Percentiles rank a stretch among this genome's conserved stretches.
Conservation (phyloP, 2,329 filamentous ascomycete species). For the Tolypocladium ophioglossoides region DNA sequence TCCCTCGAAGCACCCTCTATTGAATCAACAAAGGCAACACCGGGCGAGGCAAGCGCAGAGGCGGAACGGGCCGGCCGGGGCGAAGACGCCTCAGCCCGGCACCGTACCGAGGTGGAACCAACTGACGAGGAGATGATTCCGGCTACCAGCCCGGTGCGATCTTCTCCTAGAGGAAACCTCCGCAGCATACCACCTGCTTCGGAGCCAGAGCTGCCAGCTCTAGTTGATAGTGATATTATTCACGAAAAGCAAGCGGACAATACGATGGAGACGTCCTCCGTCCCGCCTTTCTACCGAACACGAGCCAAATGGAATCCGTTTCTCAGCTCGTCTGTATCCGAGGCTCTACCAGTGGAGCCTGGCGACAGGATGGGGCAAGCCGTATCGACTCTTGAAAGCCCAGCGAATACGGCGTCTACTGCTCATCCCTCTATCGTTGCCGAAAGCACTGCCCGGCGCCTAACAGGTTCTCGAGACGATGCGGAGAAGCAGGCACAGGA, state of each 20-base stretch:
- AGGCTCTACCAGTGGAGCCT: constrained; percentile 6
- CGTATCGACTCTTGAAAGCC: constrained; percentile 5
- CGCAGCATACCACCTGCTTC: constrained; percentile 10
- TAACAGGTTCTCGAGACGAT: background rate
- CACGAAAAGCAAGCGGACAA: constrained; percentile 3
- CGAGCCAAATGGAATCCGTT: constrained; percentile 13
- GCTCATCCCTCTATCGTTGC: background rate
- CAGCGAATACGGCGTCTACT: background rate
- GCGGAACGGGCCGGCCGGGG: background rate
- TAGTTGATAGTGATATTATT: constrained; percentile 13
- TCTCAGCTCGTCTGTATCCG: constrained; percentile 20
- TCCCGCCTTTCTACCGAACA: constrained; percentile 11
- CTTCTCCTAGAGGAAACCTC: constrained; percentile 14
- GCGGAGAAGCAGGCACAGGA: background rate
- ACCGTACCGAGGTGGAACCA: background rate
- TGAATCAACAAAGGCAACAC: constrained; percentile 23
- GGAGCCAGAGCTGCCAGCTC: constrained; percentile 24
- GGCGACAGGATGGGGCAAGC: constrained; percentile 5
- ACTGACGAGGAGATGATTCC: constrained; percentile 26
- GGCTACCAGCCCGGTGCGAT: constrained; percentile 24
- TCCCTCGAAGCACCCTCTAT: constrained; percentile 14
- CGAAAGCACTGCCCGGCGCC: background rate
- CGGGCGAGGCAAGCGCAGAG: constrained; percentile 10
- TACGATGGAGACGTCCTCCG: constrained; percentile 16
- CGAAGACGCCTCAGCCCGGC: background rate